Conservation (phyloP, 352 stramenopile genomes). For the Phytophthora nicotianae region DNA sequence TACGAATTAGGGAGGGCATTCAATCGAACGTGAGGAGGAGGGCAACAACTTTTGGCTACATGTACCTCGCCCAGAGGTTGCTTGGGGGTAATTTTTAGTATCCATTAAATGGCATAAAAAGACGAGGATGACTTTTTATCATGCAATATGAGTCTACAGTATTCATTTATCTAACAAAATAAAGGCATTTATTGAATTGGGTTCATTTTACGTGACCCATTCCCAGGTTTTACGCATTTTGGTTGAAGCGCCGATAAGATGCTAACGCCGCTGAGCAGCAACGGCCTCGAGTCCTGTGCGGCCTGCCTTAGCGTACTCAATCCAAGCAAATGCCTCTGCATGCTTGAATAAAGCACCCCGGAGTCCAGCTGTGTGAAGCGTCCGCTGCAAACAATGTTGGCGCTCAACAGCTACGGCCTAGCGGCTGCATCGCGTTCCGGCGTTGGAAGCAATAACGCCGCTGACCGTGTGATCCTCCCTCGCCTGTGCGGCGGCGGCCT, state of each 20-base stretch:
- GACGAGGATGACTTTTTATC: too few relatives aligned
- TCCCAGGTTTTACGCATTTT: not conserved
- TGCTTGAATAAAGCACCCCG: not conserved
- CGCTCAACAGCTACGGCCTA: slow-evolving; percentile 60
- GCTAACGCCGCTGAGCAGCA: too few relatives aligned
- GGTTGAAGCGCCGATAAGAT: not conserved
- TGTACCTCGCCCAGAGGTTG: too few relatives aligned
- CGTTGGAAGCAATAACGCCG: slow-evolving; percentile 3
- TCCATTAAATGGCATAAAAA: too few relatives aligned
- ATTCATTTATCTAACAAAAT: too few relatives aligned
- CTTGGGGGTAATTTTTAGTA: too few relatives aligned
- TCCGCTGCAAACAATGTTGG: slow-evolving; percentile 28
- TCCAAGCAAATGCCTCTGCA: not conserved
- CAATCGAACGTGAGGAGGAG: too few relatives aligned
- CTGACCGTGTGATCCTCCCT: slow-evolving; percentile 44
- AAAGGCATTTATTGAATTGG: too few relatives aligned
- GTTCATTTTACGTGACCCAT: not conserved
- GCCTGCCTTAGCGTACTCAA: not conserved
- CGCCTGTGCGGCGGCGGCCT: slow-evolving; percentile 41
- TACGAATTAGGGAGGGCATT: too few relatives aligned
- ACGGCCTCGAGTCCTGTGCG: not conserved
- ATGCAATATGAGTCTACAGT: too few relatives aligned
- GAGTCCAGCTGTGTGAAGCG: slow-evolving; percentile 2
- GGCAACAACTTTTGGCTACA: too few relatives aligned
- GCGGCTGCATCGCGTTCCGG: slow-evolving; percentile 7